Base-by-base conservation (phyloP, 2,329 filamentous ascomycete species). In the Pyricularia grisea region DNA sequence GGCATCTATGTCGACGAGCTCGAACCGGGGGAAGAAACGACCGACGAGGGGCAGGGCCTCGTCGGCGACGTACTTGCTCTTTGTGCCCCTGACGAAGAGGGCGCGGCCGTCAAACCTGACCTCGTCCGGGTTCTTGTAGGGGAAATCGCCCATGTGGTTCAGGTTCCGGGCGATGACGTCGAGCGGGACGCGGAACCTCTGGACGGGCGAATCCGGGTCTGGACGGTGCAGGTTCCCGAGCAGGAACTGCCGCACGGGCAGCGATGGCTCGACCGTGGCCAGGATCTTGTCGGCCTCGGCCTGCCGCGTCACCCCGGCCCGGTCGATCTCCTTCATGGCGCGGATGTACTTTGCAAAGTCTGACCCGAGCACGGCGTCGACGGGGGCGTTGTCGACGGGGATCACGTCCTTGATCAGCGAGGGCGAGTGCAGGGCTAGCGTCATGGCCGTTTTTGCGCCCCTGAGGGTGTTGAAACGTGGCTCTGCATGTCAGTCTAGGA, bases 391-490 rank as follows among this genome's bases (percentile, higher is more conserved):
- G 81, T 98, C 94, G 14, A 98, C 93, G 1, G 93, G 85, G 31
- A 97, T 85, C 67, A 98, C 81, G 73, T 90, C 87, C 20, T 85
- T 83, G 70, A 97, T 84, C 2, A 88, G 80, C 6, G 87, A 81
- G 0, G 92, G 92, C 0, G 87, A 84, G 63, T 85, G 83, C 50
- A 98, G 85, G 3, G 93, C 93, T 70, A 97, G 82, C 0, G 91
- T 84, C 94, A 98, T 97, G 74, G 92, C 93, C 1, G 91, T 89
- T 82, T 98, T 98, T 65, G 94, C 94, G 72, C 95, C 94, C 90
- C 89, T 91, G 70, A 28, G 58, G 14, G 30, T 23, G 33, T 36
- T 36, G n/a, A n/a, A n/a, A n/a, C 14, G 12, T 36, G 33, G 33
- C n/a, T n/a, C 12, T 36, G 33, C 33, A 36, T 2, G 33, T 36